A percentile compares a stretch with the other conserved stretches of the same genome.
Evolutionary conservation across 306 rosid species (phyloP).

Genomic region (Cyamopsis tetragonoloba): DNA sequence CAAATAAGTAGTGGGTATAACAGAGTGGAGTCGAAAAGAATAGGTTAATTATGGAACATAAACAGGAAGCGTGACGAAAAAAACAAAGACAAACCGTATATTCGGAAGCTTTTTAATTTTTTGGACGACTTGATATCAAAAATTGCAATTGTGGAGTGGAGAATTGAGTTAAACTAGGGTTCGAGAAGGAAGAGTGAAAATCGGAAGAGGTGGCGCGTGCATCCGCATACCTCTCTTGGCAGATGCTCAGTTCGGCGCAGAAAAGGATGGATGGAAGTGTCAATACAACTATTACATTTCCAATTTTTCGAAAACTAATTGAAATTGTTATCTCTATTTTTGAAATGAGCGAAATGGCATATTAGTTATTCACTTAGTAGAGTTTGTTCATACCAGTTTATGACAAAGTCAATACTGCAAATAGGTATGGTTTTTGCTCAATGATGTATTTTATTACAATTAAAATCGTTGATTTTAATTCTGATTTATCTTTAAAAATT

Average conservation of each 20-base stretch:
- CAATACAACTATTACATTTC: background rate
- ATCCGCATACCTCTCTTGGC: background rate
- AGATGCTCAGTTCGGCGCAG: background rate
- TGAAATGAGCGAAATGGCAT: no score
- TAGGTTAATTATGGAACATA: background rate
- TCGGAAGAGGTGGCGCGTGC: constrained; percentile 4
- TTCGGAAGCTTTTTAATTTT: background rate
- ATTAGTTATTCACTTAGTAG: no score
- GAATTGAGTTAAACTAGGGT: constrained; percentile 26
- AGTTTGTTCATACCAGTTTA: no score
- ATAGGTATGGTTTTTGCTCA: no score
- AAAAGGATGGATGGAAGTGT: background rate
- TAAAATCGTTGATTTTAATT: no score
- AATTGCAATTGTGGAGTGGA: background rate
- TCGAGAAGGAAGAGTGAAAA: background rate
- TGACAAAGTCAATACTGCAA: no score
- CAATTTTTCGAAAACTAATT: background rate
- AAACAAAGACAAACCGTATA: background rate
- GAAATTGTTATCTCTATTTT: no score
- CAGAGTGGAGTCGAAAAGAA: background rate
- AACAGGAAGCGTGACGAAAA: background rate
- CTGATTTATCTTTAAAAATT: no score
- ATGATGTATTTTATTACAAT: no score
- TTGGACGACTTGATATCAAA: background rate
- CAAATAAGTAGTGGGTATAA: background rate